Evolutionary conservation across 1,139 yeast species (phyloP), one percentile per base, ranked within the genome.

Genomic region (Chernovozyma aurita): DNA sequence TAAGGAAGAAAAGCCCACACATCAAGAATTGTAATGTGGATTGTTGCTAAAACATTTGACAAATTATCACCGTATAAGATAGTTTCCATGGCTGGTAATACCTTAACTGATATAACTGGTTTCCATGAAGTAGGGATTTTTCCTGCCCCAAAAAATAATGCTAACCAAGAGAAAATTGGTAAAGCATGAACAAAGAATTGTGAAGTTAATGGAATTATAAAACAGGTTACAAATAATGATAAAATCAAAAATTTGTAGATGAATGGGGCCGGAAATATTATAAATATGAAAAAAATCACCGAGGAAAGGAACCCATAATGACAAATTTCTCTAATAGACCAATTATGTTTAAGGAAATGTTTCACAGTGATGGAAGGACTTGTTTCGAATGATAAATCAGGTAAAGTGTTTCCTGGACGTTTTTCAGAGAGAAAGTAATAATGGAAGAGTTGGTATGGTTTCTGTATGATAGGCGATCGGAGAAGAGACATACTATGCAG

Each of bases 1-100:
- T 92, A 92, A 3, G 99, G 99, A 37, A 94, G 61, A 97, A 97
- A 92, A 7, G 97, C 97, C 34, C 87, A 54, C 18, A 92, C 67
- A 56, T 92, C 99, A 39, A 88, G 68, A 5, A 79, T 52, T 3
- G 84, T 59, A 44, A 73, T 76, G 24, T 86, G 81, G 15, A 80
- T 67, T 3, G 94, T 76, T 2, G 97, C 95, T 50, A 92, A 71
- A 26, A 92, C 81, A 51, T 85, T 87, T 37, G 94, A 81, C 52
- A 94, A 72, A 59, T 92, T 87, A 52, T 92, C 97, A 36, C 98
- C 98, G 53, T 87, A 92, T 45, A 92, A 68, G 42, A 92, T 85
- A 25, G 97, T 88, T 58, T 92, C 99, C 64, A 90, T 73, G 2
- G 96, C 95, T 0, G 99, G 98, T 33, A 92, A 72, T 18, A 87